Evolutionary conservation across 192 early-diverging fungal genomes (phyloP).

Genomic region (Coemansia sp.): DNA sequence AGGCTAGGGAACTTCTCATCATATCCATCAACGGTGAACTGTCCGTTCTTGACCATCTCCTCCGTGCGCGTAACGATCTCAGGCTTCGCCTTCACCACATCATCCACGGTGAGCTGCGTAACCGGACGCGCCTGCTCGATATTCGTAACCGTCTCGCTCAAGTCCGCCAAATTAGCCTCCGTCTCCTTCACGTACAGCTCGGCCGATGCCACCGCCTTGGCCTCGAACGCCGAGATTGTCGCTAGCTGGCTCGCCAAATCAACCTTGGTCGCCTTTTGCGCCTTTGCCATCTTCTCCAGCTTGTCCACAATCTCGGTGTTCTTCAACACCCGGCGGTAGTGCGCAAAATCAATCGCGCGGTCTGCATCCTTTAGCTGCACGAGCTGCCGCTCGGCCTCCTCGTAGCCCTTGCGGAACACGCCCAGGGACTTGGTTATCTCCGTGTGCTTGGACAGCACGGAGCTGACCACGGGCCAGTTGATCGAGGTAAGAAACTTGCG

Average conservation of each 20-base stretch:
- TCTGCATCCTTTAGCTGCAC: conserved; percentile 79
- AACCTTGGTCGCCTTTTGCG: conserved; percentile 78
- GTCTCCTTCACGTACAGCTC: conserved; percentile 83
- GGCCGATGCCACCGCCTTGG: conserved; percentile 71
- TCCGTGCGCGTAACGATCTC: conserved; percentile 87
- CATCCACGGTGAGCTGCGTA: conserved; percentile 90
- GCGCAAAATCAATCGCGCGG: conserved; percentile 81
- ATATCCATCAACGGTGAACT: conserved; percentile 92
- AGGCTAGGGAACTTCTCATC: conserved; percentile 89
- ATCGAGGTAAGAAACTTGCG: conserved; percentile 70
- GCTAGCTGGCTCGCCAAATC: conserved; percentile 84
- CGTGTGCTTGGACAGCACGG: conserved; percentile 74
- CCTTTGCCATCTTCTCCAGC: conserved; percentile 80
- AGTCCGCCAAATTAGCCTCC: conserved; percentile 80
- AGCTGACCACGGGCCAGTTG: conserved; percentile 86
- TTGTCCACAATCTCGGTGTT: conserved; percentile 89
- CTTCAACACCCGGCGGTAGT: conserved; percentile 84
- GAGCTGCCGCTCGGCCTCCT: conserved; percentile 82
- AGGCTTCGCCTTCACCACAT: conserved; percentile 90
- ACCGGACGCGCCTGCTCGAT: conserved; percentile 93
- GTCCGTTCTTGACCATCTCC: conserved; percentile 87
- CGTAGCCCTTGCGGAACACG: conserved; percentile 94
- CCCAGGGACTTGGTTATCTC: conserved; percentile 84
- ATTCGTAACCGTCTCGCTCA: conserved; percentile 85
- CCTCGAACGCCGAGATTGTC: conserved; percentile 73